Evolutionary conservation across 2,329 filamentous ascomycete species (phyloP).

Genomic region (Geoglossum cookeanum): DNA sequence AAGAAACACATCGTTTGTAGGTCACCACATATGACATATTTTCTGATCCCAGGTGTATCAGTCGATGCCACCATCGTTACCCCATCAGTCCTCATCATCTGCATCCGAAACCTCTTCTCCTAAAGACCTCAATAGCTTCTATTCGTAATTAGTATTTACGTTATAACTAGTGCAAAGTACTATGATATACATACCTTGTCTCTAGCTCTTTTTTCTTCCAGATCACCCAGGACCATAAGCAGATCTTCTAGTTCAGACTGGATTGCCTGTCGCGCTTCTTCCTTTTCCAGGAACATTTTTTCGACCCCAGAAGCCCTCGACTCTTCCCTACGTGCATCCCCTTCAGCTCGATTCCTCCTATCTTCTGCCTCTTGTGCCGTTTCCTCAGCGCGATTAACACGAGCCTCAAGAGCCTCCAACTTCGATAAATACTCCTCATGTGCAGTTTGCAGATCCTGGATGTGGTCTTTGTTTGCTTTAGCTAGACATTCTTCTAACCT

Average conservation of each 20-base stretch:
- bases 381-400: slow-evolving; percentile 26
- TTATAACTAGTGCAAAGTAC: slow-evolving; percentile 6
- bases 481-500: slow-evolving; percentile 31
- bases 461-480: slow-evolving; percentile 39
- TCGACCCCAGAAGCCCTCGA: slow-evolving; percentile 12
- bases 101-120: slow-evolving; percentile 57
- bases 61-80: slow-evolving; percentile 21
- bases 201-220: slow-evolving; percentile 56
- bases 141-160: slow-evolving; percentile 21
- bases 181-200: slow-evolving; percentile 51
- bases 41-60: not conserved
- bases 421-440: slow-evolving; percentile 31
- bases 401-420: slow-evolving; percentile 26
- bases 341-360: slow-evolving; percentile 15
- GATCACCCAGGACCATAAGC: slow-evolving; percentile 60
- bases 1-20: not conserved
- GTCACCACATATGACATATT: not conserved
- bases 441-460: slow-evolving; percentile 38
- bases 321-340: slow-evolving; percentile 11
- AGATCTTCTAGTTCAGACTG: slow-evolving; percentile 66
- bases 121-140: slow-evolving; percentile 42
- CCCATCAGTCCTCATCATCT: slow-evolving; percentile 45
- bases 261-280: slow-evolving; percentile 40
- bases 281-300: slow-evolving; percentile 25
- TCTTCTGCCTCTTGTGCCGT: slow-evolving; percentile 20